These are phyloP conservation scores for Colletotrichum lupini DNA, from an alignment of 2,329 filamentous ascomycete species.

Conservation along the genomic window DNA sequence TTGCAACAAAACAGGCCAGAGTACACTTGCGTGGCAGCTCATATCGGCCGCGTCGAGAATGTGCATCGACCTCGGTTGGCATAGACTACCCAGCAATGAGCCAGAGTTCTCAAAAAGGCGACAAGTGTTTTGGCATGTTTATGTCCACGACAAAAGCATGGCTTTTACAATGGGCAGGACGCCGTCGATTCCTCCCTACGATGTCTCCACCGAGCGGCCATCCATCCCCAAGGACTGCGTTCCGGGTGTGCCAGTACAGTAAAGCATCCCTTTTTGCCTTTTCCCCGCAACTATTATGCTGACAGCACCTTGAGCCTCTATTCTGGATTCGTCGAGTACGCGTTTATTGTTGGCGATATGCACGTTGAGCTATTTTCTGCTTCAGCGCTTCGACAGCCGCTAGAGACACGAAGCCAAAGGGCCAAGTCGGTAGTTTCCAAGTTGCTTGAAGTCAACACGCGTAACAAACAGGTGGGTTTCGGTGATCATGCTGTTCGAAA, in stretches of 20 bases:
- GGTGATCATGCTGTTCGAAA: too few species aligned
- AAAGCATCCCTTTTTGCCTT: not conserved
- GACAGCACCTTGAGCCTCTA: not conserved
- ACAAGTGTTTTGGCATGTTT: not conserved
- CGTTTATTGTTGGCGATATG: not conserved
- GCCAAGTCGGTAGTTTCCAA: too few species aligned
- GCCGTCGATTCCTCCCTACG: not conserved
- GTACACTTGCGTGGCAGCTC: not conserved
- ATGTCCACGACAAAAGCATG: not conserved
- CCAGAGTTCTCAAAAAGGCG: not conserved
- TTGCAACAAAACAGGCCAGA: not conserved
- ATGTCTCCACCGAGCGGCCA: not conserved
- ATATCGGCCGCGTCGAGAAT: not conserved
- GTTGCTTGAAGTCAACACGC: too few species aligned
- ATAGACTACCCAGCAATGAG: not conserved
- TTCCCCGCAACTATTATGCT: too few species aligned
- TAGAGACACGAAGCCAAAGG: not conserved
- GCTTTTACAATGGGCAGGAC: not conserved
- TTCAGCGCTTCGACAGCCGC: not conserved
- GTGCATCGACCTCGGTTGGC: not conserved
- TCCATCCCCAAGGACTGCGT: not conserved
- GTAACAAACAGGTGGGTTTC: too few species aligned
- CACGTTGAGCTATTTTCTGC: not conserved
- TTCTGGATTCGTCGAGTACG: not conserved
- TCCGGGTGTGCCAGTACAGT: not conserved